Percentiles rank a stretch among this genome's conserved stretches.
Evolutionary conservation across 1,284 basidiomycete species (phyloP).

Genomic region (Vanrija sp.): DNA sequence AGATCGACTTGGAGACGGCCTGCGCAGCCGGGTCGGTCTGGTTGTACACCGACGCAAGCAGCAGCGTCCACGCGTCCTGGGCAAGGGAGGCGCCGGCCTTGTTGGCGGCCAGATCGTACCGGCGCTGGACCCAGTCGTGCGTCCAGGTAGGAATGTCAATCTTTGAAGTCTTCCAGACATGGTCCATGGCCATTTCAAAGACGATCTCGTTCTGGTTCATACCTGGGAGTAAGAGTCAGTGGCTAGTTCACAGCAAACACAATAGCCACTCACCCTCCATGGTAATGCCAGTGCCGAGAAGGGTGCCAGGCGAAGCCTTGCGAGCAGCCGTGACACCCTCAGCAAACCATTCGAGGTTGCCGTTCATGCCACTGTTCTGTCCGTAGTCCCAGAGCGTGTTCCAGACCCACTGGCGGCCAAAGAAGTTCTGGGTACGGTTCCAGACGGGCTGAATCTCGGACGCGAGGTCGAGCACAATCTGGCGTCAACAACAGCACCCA

Average conservation of each 20-base stretch:
- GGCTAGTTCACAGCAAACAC: slow-evolving; percentile 52
- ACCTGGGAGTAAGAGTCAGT: slow-evolving; percentile 52
- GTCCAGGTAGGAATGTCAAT: slow-evolving; percentile 46
- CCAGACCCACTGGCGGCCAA: slow-evolving; percentile 54
- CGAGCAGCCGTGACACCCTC: slow-evolving; percentile 3
- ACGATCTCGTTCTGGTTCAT: slow-evolving; percentile 54
- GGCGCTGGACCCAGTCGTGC: slow-evolving; percentile 46
- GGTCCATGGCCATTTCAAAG: slow-evolving; percentile 52
- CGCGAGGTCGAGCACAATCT: slow-evolving; percentile 54
- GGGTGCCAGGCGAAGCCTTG: not conserved
- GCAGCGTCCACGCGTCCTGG: slow-evolving; percentile 49
- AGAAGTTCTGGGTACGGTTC: slow-evolving; percentile 50
- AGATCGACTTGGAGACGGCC: slow-evolving; percentile 52
- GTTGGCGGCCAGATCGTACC: slow-evolving; percentile 42
- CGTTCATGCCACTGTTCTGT: slow-evolving; percentile 33
- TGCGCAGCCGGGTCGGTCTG: slow-evolving; percentile 44
- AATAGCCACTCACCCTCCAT: slow-evolving; percentile 53
- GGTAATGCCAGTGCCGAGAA: slow-evolving; percentile 49
- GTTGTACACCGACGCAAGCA: slow-evolving; percentile 50
- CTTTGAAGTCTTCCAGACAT: slow-evolving; percentile 49
- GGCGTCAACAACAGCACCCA: slow-evolving; percentile 29
- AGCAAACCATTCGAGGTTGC: slow-evolving; percentile 1
- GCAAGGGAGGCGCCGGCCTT: slow-evolving; percentile 23
- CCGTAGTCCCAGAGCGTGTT: slow-evolving; percentile 51
- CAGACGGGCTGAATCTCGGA: slow-evolving; percentile 52